These are phyloP conservation scores for Claviceps fusiformis DNA, from an alignment of 2,329 filamentous ascomycete species.

Conservation along the genomic window DNA sequence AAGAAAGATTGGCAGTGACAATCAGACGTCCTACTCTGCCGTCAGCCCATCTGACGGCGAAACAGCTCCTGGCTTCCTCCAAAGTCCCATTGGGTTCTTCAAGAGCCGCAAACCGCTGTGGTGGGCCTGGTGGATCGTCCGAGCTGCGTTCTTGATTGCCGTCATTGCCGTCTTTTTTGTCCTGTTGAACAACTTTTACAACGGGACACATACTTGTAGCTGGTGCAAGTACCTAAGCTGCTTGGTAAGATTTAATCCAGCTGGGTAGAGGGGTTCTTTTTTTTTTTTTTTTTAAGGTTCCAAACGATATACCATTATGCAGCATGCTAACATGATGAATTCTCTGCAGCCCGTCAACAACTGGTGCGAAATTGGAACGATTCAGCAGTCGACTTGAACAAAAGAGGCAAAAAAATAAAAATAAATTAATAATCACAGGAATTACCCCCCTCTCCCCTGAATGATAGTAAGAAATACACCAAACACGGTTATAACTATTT, in stretches of 20 bases:
- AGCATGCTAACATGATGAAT: background rate
- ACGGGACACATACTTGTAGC: slow-evolving; percentile 56
- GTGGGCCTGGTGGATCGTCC: slow-evolving; percentile 95
- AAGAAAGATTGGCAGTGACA: slow-evolving; percentile 49
- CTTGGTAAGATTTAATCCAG: too few species aligned
- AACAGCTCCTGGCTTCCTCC: slow-evolving; percentile 40
- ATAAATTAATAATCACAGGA: background rate
- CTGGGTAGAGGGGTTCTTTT: too few species aligned
- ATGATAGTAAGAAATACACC: too few species aligned
- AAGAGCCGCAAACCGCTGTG: slow-evolving; percentile 83
- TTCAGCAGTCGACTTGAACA: slow-evolving; percentile 10
- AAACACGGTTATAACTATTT: background rate
- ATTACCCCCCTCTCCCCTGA: too few species aligned
- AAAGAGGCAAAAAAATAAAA: too few species aligned
- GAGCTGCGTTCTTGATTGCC: slow-evolving; percentile 63
- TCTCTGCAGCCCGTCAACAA: slow-evolving; percentile 42
- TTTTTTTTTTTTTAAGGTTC: too few species aligned
- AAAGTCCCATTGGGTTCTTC: slow-evolving; percentile 66
- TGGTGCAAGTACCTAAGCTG: slow-evolving; percentile 98
- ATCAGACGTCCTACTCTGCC: slow-evolving; percentile 54
- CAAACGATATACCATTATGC: too few species aligned
- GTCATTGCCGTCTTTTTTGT: slow-evolving; percentile 77
- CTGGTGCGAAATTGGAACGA: slow-evolving; percentile 47
- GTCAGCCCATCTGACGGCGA: slow-evolving; percentile 40
- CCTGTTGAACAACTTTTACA: slow-evolving; percentile 84